Evolutionary conservation across 179 eudicot species (phyloP), one percentile per base, ranked within the genome.

Genomic region (Vitellaria paradoxa): DNA sequence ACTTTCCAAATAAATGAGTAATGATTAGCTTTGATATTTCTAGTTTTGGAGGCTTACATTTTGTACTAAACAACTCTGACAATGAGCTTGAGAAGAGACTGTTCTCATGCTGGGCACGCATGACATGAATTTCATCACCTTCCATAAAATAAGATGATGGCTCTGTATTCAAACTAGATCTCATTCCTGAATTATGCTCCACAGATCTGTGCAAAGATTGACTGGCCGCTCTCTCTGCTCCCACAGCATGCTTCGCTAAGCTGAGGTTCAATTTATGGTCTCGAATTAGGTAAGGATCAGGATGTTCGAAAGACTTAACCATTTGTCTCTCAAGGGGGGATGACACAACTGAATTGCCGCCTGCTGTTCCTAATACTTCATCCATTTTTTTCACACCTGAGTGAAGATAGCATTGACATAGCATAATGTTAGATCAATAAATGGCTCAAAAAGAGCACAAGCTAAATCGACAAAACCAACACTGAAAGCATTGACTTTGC

Each of bases 1-100:
- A 11, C 20, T 55, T 55, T 70, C 74, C 12, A 73, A 74, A 61
- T 30, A 30, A 64, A 64, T 47, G 20, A 53, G 70, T n/a, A 76
- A 7, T 64, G 18, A 76, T 30, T 65, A 23, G 52, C 57, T 61
- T 21, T 8, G 13, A 14, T 10, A 20, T 61, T 37, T 57, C 20
- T 74, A 6, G 65, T 24, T 46, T 74, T 74, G 21, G n/a, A 53
- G 72, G 63, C 88, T 79, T 88, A 92, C 97, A 77, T 79, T 93
- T 90, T 82, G 79, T 79, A 86, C 78, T 88, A 78, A 89, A 88
- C 55, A 90, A 42, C 40, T 93, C 92, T 9, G 97, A 90, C 80
- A 92, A 52, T 52, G 97, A 92, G 81, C 95, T 90, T 70, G 97
- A 92, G 78, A 90, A 92, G 70, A 92, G 87, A 55, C 95, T 86